Evolutionary conservation across 495 filamentous ascomycete species (phyloP).

Genomic region (Staphylotrichum longicolle): DNA sequence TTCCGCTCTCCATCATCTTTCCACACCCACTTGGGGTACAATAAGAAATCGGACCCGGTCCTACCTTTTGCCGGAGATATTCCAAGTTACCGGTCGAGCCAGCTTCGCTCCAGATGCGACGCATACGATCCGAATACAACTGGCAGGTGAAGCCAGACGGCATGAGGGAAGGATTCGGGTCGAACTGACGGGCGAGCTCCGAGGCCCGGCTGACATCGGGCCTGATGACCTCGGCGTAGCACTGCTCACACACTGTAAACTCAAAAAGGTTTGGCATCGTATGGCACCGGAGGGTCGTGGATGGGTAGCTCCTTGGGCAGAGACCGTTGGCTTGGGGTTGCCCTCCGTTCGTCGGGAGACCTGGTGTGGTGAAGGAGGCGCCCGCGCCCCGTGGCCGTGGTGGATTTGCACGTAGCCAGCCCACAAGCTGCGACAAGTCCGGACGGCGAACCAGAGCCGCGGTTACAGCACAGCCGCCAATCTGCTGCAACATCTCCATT

Average conservation of each 20-base stretch:
- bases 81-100: slow-evolving; percentile 15
- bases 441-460: slow-evolving; percentile 7
- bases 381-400: slow-evolving; percentile 3
- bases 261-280: slow-evolving; percentile 19
- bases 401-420: slow-evolving; percentile 16
- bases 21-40: no score
- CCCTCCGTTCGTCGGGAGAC: not conserved
- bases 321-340: not conserved
- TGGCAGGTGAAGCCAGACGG: slow-evolving; percentile 16
- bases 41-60: not conserved
- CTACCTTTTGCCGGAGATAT: slow-evolving; percentile 14
- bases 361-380: not conserved
- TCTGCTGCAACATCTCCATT: slow-evolving; percentile 5
- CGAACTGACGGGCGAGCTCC: slow-evolving; percentile 10
- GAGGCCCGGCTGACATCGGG: slow-evolving; percentile 2
- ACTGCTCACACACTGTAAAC: slow-evolving; percentile 20
- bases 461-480: slow-evolving; percentile 7
- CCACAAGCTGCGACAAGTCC: slow-evolving; percentile 6
- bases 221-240: slow-evolving; percentile 10
- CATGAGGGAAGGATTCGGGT: not conserved
- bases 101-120: slow-evolving; percentile 18
- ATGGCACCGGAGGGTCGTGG: slow-evolving; percentile 12
- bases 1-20: no score
- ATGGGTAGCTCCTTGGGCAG: slow-evolving; percentile 14
- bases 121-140: slow-evolving; percentile 20